These are phyloP conservation scores for Cercospora sp. DNA, from an alignment of 2,329 filamentous ascomycete genomes.

Conservation along the genomic window DNA sequence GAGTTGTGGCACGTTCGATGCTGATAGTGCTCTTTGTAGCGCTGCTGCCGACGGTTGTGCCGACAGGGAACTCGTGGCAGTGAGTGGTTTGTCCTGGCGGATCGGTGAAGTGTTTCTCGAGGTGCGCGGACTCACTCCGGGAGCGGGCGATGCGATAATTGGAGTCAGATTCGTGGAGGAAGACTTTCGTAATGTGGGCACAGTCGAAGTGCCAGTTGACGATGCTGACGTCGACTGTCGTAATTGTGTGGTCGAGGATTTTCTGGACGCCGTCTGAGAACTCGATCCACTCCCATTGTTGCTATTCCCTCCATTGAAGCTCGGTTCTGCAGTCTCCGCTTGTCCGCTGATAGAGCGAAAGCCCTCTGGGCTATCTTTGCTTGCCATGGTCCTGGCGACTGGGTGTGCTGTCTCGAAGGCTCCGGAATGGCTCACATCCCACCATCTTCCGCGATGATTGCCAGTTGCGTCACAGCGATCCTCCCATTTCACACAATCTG, in stretches of 20 bases:
- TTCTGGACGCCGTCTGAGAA: slow-evolving; percentile 17
- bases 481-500: background rate
- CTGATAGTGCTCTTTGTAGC: slow-evolving; percentile 67
- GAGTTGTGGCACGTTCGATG: slow-evolving; percentile 66
- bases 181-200: slow-evolving; percentile 32
- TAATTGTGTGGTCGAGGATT: slow-evolving; percentile 17
- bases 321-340: slow-evolving; percentile 42
- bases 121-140: slow-evolving; percentile 45
- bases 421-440: background rate
- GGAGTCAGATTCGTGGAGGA: slow-evolving; percentile 35
- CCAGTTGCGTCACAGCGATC: slow-evolving; percentile 11
- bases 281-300: slow-evolving; percentile 12
- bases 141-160: slow-evolving; percentile 38
- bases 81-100: slow-evolving; percentile 46
- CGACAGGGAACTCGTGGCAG: slow-evolving; percentile 38
- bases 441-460: slow-evolving; percentile 9
- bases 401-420: slow-evolving; percentile 1
- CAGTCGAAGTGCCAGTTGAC: slow-evolving; percentile 13
- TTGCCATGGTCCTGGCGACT: slow-evolving; percentile 32
- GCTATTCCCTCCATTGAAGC: slow-evolving; percentile 20
- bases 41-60: slow-evolving; percentile 62
- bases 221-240: slow-evolving; percentile 15
- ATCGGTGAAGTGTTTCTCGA: slow-evolving; percentile 52
- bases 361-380: slow-evolving; percentile 33
- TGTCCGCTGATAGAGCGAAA: slow-evolving; percentile 43